A percentile compares a stretch with the other conserved stretches of the same genome.
Conservation (phyloP, 176 grass and related monocot species). For the Otatea glauca region DNA sequence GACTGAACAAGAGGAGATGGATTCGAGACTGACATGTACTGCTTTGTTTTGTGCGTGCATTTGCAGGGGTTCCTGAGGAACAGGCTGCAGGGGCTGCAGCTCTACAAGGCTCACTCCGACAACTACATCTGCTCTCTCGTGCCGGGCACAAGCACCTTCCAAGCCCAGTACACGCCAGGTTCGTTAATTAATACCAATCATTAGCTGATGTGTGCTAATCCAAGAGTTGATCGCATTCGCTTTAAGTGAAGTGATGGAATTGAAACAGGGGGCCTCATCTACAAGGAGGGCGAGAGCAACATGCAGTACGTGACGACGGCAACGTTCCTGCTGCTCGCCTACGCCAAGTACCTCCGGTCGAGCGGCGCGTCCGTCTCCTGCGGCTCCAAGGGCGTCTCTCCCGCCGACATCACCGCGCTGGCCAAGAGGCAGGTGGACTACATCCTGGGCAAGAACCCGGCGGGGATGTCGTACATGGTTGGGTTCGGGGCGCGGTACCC, state of each 20-base stretch:
- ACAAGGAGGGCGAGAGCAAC: conserved; percentile 70
- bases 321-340: conserved; percentile 74
- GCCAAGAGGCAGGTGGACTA: conserved; percentile 67
- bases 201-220: too few species aligned
- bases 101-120: conserved; percentile 83
- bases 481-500: conserved; percentile 48
- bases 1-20: too few species aligned
- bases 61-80: conserved; percentile 51
- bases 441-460: conserved; percentile 61
- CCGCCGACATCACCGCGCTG: conserved; percentile 60
- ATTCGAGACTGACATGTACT: too few species aligned
- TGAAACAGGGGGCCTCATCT: conserved; percentile 58
- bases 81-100: conserved; percentile 50
- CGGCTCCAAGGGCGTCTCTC: conserved; percentile 41
- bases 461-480: conserved; percentile 54
- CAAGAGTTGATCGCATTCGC: too few species aligned
- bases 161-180: conserved; percentile 62
- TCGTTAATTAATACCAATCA: too few species aligned
- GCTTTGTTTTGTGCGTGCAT: too few species aligned
- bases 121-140: conserved; percentile 87
- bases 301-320: conserved; percentile 89
- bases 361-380: conserved; percentile 49
- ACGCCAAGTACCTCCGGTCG: conserved; percentile 80
- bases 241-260: background rate
- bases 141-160: conserved; percentile 68